phyloP scores from a whole-genome alignment of 805 yeast species.

The Saturnispora sanitii region DNA sequence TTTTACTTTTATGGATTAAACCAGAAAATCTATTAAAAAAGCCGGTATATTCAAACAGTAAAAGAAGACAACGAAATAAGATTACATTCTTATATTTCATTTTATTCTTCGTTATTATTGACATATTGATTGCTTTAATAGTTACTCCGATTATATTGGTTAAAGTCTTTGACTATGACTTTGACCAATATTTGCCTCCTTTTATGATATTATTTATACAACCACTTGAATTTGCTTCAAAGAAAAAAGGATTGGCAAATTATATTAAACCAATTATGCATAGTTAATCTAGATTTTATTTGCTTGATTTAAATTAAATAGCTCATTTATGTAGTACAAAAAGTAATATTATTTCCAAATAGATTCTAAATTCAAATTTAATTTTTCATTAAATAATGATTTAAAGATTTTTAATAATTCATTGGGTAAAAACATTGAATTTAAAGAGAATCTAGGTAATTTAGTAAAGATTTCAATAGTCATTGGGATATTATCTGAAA shows the following conservation, averaged over 20 bases:
- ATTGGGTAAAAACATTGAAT: constrained; percentile 29
- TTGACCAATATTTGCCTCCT: constrained; percentile 33
- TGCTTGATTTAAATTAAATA: background rate
- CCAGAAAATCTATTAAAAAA: constrained; percentile 95
- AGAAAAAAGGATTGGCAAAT: constrained; percentile 30
- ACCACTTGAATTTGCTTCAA: constrained; percentile 28
- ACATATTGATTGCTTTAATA: constrained; percentile 27
- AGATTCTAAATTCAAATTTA: constrained; percentile 4
- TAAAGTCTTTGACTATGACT: constrained; percentile 29
- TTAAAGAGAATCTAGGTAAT: constrained; percentile 29
- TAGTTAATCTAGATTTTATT: constrained; percentile 3
- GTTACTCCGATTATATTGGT: constrained; percentile 32
- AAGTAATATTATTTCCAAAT: constrained; percentile 8
- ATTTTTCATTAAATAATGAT: constrained; percentile 1
- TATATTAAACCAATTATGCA: constrained; percentile 17
- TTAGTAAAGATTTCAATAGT: constrained; percentile 24
- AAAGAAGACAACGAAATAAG: constrained; percentile 33
- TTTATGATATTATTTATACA: constrained; percentile 30
- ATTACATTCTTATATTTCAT: constrained; percentile 25
- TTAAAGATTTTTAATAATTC: constrained; percentile 5
- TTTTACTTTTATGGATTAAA: constrained; percentile 73
- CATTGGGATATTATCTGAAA: constrained; percentile 15
- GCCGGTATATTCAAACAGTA: constrained; percentile 61
- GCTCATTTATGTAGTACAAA: background rate
- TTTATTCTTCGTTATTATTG: constrained; percentile 27